Base-by-base conservation (phyloP, 202 grass and related monocot genomes). In the Musa balbisiana region DNA sequence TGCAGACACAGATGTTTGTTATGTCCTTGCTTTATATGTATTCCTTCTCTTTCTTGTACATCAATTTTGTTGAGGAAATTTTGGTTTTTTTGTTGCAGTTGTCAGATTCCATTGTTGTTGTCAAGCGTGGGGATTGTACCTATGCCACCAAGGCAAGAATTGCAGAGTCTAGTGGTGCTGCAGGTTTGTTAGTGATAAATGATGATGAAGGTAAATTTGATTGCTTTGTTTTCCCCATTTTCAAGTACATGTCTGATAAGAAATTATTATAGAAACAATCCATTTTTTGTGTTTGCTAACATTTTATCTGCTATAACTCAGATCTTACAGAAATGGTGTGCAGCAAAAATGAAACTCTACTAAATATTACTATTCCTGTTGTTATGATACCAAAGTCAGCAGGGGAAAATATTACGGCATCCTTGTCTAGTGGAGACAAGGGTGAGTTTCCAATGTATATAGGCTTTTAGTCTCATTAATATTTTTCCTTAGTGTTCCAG, bases 291-390 rank as follows among this genome's bases (percentile, higher is more conserved):
- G 2, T 51, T 14, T 51, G 9, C 15, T 51, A 51, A 71, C 17
- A 71, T 9, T 17, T 51, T 51, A 22, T 51, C 2, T 19, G 5
- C 33, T 10, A 11, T 10, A 71, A 60, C 87, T 55, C 75, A 97
- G 93, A 90, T 58, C 85, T 97, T 78, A 86, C 89, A 69, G 85
- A 89, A 80, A 93, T 97, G 90, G 82, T 88, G 52, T 97, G 88
- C 62, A 80, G 75, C 69, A 85, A 90, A 56, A 89, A 92, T 74
- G 93, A 87, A 25, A 93, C 90, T 69, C 87, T 82, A 1, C 82
- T 93, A 64, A 74, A 93, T 21, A 79, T 97, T 73, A 89, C 86
- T 69, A 93, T 93, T 60, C 90, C 86, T 56, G 86, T 92, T 63
- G 55, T 97, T 24, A 91, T 89, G 88, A 87, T 91, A 66, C 82